Evolutionary conservation across 805 yeast species (phyloP).

Genomic region (Candida insectalens): DNA sequence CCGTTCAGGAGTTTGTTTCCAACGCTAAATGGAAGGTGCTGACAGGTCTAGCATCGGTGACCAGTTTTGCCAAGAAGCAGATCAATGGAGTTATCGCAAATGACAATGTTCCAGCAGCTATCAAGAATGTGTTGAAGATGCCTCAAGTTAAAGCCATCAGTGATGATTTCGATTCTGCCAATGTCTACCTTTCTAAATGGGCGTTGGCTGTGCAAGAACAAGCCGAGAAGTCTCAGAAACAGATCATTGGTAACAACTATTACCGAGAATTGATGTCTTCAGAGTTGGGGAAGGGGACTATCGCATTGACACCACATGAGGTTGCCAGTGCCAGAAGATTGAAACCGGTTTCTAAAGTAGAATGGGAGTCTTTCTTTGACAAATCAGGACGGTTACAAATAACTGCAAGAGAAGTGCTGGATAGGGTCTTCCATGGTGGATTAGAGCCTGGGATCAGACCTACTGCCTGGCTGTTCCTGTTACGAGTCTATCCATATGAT

Average conservation of each 20-base stretch:
- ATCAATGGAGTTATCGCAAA: conserved; percentile 41
- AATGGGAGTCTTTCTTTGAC: conserved; percentile 86
- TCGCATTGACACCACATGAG: conserved; percentile 46
- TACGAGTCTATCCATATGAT: conserved; percentile 87
- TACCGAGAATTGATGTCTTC: conserved; percentile 43
- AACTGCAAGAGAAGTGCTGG: conserved; percentile 72
- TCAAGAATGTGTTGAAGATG: conserved; percentile 51
- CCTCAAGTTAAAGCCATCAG: conserved; percentile 78
- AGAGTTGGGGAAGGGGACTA: conserved; percentile 48
- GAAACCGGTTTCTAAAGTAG: conserved; percentile 54
- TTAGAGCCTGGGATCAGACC: conserved; percentile 46
- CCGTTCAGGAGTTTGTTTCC: conserved; percentile 41
- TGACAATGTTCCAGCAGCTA: conserved; percentile 38
- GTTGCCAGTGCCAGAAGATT: conserved; percentile 53
- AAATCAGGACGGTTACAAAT: conserved; percentile 60
- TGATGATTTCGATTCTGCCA: conserved; percentile 88
- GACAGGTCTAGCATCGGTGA: conserved; percentile 74
- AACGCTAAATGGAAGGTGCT: conserved; percentile 81
- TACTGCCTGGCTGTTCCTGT: conserved; percentile 79
- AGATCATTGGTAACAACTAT: conserved; percentile 48
- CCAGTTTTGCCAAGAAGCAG: conserved; percentile 54
- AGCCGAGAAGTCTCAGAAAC: conserved; percentile 54
- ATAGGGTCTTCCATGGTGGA: conserved; percentile 87
- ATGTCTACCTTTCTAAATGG: conserved; percentile 92
- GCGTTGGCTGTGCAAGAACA: conserved; percentile 90